Evolutionary conservation across 2,329 filamentous ascomycete species (phyloP).

Genomic region (Lachnellula hyalina): DNA sequence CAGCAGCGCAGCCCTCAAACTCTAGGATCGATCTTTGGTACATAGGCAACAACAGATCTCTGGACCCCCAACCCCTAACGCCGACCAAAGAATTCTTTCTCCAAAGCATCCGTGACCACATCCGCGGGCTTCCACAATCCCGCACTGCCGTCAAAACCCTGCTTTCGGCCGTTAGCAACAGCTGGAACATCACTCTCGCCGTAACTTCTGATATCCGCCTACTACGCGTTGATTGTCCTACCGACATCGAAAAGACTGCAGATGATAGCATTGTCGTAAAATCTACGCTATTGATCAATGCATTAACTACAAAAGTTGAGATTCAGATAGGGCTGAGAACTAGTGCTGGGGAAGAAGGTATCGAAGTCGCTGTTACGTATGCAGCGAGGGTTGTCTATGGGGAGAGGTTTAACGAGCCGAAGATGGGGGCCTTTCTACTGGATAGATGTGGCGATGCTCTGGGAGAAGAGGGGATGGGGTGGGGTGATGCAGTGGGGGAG

Average conservation of each 20-base stretch:
- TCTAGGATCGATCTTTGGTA: conserved; percentile 65
- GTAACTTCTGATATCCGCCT: conserved; percentile 57
- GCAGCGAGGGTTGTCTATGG: conserved; percentile 67
- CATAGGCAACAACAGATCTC: conserved; percentile 53
- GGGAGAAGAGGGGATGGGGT: conserved; percentile 35
- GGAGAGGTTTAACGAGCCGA: conserved; percentile 68
- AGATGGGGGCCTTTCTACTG: conserved; percentile 66
- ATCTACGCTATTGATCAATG: conserved; percentile 56
- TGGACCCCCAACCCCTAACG: conserved; percentile 50
- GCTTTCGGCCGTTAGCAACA: conserved; percentile 51
- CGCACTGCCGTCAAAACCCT: conserved; percentile 52
- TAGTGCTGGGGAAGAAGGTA: conserved; percentile 40
- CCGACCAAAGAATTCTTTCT: conserved; percentile 71
- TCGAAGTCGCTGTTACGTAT: conserved; percentile 50
- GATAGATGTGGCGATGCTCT: conserved; percentile 42
- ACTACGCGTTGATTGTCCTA: conserved; percentile 60
- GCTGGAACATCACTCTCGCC: conserved; percentile 60
- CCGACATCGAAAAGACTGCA: conserved; percentile 55
- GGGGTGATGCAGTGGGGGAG: conserved; percentile 52
- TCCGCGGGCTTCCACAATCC: conserved; percentile 56
- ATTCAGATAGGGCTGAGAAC: conserved; percentile 52
- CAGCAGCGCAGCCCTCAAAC: conserved; percentile 32
- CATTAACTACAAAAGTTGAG: conserved; percentile 64
- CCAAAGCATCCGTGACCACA: conserved; percentile 62
- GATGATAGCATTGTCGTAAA: conserved; percentile 61